Conservation (phyloP, 2,329 filamentous ascomycete genomes). For the Alternaria conjuncta region DNA sequence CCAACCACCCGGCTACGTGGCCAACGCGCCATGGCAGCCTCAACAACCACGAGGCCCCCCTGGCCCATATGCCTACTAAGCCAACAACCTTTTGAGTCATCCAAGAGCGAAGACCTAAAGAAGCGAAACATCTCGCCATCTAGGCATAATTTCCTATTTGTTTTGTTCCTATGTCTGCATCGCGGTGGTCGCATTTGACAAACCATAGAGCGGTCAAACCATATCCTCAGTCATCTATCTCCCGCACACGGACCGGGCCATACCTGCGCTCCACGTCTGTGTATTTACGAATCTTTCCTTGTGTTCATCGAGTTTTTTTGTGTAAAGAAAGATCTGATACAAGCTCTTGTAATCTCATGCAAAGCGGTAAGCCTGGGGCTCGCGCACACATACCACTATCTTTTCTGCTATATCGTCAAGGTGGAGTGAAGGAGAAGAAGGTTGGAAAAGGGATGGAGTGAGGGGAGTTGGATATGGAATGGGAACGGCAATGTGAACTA, state of each 20-base stretch:
- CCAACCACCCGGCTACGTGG: constrained; percentile 27
- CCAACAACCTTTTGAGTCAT: background rate
- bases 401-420: constrained; percentile 6
- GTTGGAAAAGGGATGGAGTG: background rate
- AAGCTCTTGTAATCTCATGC: constrained; percentile 17
- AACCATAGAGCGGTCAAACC: background rate
- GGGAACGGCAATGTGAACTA: background rate
- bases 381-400: constrained; percentile 4
- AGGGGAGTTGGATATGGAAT: background rate
- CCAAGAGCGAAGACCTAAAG: background rate
- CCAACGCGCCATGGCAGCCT: constrained; percentile 37
- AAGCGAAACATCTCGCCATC: background rate
- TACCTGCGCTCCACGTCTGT: background rate
- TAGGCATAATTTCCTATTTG: background rate
- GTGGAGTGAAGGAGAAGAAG: background rate
- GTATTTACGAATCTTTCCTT: constrained; percentile 11
- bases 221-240: background rate
- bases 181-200: background rate
- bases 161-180: background rate
- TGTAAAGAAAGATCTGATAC: constrained; percentile 13
- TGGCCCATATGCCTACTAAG: constrained; percentile 36
- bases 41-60: constrained; percentile 28
- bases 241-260: background rate
- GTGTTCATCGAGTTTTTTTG: constrained; percentile 1
- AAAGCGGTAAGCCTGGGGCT: constrained; percentile 12